These are phyloP conservation scores for Penicillium daleae DNA, from an alignment of 495 filamentous ascomycete species.

Conservation along the genomic window DNA sequence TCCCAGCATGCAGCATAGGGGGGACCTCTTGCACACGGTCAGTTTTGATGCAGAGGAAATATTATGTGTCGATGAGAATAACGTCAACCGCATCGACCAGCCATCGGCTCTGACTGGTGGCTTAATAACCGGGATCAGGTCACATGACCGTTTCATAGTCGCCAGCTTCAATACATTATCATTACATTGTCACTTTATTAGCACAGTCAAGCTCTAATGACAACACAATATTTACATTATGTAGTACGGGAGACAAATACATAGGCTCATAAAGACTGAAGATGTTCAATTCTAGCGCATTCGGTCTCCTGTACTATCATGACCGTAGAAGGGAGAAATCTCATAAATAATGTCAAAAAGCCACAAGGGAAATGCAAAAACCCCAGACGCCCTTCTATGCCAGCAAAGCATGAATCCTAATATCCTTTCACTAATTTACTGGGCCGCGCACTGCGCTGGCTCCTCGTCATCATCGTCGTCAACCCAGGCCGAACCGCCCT, in stretches of 20 bases:
- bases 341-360: neutral
- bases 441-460: constrained; percentile 79
- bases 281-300: constrained; percentile 15
- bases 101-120: neutral
- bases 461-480: constrained; percentile 70
- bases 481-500: constrained; percentile 75
- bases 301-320: constrained; percentile 21
- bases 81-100: neutral
- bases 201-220: no score
- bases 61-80: neutral
- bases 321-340: constrained; percentile 15
- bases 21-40: neutral
- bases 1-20: constrained; percentile 11
- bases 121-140: neutral
- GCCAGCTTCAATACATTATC: neutral
- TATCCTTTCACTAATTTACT: constrained; percentile 56
- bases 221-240: no score
- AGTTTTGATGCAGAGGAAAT: no score
- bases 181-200: neutral
- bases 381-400: constrained; percentile 37
- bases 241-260: neutral
- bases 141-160: neutral
- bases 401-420: constrained; percentile 18
- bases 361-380: constrained; percentile 23
- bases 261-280: constrained; percentile 1